Evolutionary conservation across 257 asterid species (phyloP).

Genomic region (Fraxinus pennsylvanica): DNA sequence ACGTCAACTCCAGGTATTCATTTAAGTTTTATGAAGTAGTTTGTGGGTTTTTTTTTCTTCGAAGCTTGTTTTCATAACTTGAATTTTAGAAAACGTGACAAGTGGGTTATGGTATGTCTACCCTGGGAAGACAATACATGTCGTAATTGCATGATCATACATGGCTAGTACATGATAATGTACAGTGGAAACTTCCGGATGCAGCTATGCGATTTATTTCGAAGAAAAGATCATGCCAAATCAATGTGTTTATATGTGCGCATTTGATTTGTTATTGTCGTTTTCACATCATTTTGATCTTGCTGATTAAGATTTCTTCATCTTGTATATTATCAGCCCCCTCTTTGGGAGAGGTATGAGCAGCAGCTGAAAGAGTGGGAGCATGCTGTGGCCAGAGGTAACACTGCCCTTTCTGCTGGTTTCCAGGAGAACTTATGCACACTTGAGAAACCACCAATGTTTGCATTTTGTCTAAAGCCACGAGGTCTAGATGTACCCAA

Average conservation of each 20-base stretch:
- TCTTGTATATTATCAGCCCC: slow-evolving; percentile 63
- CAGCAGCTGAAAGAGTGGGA: slow-evolving; percentile 91
- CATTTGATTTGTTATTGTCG: slow-evolving; percentile 2
- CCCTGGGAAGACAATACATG: too few relatives aligned
- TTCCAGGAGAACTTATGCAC: slow-evolving; percentile 52
- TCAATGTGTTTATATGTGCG: background rate
- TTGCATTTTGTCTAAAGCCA: slow-evolving; percentile 87
- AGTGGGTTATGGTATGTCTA: too few relatives aligned
- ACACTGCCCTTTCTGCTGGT: slow-evolving; percentile 42
- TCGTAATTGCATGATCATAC: background rate
- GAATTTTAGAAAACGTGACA: too few relatives aligned
- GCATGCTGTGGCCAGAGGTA: slow-evolving; percentile 52
- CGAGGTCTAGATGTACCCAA: slow-evolving; percentile 87
- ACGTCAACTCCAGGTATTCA: slow-evolving; percentile 85
- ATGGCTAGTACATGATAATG: background rate
- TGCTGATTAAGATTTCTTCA: slow-evolving; percentile 16
- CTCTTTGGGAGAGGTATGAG: slow-evolving; percentile 89
- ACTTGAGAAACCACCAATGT: slow-evolving; percentile 83
- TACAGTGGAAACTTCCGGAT: background rate
- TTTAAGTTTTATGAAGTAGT: background rate
- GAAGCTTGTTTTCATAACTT: too few relatives aligned
- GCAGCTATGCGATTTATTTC: background rate
- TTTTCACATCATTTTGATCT: slow-evolving; percentile 6
- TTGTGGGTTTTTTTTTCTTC: background rate
- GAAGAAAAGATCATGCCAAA: background rate